Conservation (phyloP, 2,329 filamentous ascomycete species). For the Verticillium longisporum region DNA sequence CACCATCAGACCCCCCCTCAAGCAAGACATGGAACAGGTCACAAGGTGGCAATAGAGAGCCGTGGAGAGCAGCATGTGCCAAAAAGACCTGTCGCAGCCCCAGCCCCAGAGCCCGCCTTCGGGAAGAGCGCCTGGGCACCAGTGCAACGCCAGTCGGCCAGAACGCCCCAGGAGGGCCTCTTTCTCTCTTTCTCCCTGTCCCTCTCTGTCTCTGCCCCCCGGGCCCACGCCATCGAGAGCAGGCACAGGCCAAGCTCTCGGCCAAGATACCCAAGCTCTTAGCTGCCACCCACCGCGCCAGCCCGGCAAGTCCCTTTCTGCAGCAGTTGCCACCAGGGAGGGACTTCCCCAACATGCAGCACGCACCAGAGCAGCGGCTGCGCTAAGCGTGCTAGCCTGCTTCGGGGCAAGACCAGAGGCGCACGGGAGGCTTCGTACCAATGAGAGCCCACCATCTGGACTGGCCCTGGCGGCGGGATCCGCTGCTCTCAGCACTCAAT, state of each 20-base stretch:
- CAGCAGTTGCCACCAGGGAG: neutral
- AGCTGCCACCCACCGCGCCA: neutral
- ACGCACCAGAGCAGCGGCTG: conserved; percentile 1
- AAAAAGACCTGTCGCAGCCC: neutral
- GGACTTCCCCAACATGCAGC: neutral
- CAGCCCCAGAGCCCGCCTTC: neutral
- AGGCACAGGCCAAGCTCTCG: neutral
- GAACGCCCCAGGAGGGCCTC: neutral
- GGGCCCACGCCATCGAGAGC: neutral
- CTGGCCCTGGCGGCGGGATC: neutral
- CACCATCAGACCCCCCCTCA: too few relatives aligned
- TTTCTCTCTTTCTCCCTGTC: too few relatives aligned
- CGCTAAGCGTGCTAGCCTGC: neutral
- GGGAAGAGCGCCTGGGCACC: neutral
- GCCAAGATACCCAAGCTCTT: neutral
- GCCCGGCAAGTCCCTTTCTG: neutral
- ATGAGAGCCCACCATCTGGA: neutral
- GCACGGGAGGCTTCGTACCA: neutral
- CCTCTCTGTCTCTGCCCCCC: neutral
- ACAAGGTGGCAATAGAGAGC: too few relatives aligned
- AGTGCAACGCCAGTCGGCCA: neutral
- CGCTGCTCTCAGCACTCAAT: neutral
- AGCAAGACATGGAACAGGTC: too few relatives aligned
- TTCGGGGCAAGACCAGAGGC: conserved; percentile 1
- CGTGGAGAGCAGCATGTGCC: neutral